Evolutionary conservation across 1,139 yeast genomes (phyloP).

Genomic region (Eremothecium gossypii): DNA sequence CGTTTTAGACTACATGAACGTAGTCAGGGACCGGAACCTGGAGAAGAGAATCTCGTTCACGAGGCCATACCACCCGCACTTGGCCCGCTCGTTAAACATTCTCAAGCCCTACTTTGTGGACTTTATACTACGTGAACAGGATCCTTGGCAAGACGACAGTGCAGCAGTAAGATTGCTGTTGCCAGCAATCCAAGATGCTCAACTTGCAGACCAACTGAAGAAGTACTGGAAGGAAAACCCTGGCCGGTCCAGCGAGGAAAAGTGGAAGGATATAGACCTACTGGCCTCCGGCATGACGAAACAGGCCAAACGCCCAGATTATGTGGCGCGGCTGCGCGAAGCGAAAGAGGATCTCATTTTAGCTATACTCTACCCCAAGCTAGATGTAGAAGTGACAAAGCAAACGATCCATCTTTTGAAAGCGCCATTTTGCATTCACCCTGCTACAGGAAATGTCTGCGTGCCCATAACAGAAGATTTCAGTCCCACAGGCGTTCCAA

Average conservation of each 20-base stretch:
- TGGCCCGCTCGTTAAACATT: conserved; percentile 63
- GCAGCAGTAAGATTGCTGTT: conserved; percentile 45
- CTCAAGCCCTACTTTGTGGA: conserved; percentile 56
- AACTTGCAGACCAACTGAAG: conserved; percentile 45
- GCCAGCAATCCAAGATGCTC: conserved; percentile 50
- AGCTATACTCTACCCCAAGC: conserved; percentile 76
- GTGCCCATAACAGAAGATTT: conserved; percentile 71
- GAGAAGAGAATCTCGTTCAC: conserved; percentile 43
- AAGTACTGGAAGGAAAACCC: conserved; percentile 46
- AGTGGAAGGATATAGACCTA: conserved; percentile 78
- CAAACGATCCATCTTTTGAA: conserved; percentile 86
- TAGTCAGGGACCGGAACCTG: conserved; percentile 46
- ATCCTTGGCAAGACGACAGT: conserved; percentile 61
- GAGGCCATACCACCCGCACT: conserved; percentile 86
- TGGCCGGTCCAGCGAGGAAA: conserved; percentile 41
- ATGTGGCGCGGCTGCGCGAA: conserved; percentile 39
- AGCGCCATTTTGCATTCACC: conserved; percentile 97
- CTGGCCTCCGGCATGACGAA: conserved; percentile 37
- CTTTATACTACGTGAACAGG: conserved; percentile 68
- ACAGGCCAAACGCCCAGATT: conserved; percentile 35
- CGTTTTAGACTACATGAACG: conserved; percentile 74
- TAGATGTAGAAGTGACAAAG: conserved; percentile 87
- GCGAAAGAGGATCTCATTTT: conserved; percentile 75
- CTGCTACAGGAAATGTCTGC: conserved; percentile 95
- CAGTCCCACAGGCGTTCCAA: conserved; percentile 77